These are phyloP conservation scores for Candida morakotiae DNA, from an alignment of 805 yeast genomes.

Conservation along the genomic window DNA sequence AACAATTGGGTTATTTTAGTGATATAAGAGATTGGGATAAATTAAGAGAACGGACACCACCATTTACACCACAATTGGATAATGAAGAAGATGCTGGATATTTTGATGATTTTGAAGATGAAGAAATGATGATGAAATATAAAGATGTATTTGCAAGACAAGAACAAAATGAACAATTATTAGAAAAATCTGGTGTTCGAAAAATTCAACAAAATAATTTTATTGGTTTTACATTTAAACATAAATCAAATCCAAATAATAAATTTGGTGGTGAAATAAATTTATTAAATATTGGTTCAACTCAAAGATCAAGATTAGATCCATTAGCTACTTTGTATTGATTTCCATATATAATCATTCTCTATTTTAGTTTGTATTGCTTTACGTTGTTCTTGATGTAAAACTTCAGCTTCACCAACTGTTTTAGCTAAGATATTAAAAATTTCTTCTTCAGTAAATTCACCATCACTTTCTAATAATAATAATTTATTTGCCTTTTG, in stretches of 20 bases:
- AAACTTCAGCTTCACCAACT: constrained; percentile 40
- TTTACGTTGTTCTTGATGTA: constrained; percentile 43
- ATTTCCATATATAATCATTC: constrained; percentile 58
- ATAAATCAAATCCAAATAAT: constrained; percentile 58
- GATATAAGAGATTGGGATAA: constrained; percentile 72
- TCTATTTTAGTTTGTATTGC: constrained; percentile 45
- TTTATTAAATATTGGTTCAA: constrained; percentile 23
- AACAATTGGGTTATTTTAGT: constrained; percentile 72
- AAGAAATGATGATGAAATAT: constrained; percentile 95
- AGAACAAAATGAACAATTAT: constrained; percentile 74
- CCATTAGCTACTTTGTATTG: constrained; percentile 43
- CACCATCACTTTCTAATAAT: constrained; percentile 70
- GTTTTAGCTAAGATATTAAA: constrained; percentile 50
- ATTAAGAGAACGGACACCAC: constrained; percentile 73
- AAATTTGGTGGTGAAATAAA: constrained; percentile 38
- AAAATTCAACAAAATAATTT: constrained; percentile 51
- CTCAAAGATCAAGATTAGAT: constrained; percentile 22
- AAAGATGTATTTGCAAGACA: constrained; percentile 95
- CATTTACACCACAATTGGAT: constrained; percentile 94
- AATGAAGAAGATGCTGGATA: constrained; percentile 98
- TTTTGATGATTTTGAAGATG: constrained; percentile 95
- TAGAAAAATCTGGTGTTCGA: constrained; percentile 44
- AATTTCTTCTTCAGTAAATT: constrained; percentile 55
- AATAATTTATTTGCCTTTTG: constrained; percentile 52
- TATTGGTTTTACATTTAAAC: constrained; percentile 95